phyloP scores from a whole-genome alignment of 441 rosid genomes.

The Melastoma candidum region DNA sequence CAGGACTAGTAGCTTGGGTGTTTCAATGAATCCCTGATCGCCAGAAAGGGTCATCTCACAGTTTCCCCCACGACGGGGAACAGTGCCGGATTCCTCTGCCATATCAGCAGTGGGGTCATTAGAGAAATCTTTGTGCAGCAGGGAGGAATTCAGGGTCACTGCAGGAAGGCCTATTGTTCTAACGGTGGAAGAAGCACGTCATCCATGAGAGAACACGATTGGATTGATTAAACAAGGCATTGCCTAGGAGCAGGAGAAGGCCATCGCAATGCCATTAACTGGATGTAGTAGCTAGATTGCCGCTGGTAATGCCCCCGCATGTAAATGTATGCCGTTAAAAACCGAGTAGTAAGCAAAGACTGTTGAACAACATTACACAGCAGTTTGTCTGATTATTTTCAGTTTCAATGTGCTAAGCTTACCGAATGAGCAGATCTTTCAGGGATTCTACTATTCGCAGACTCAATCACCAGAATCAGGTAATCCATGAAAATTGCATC shows the following conservation, averaged over 20 bases:
- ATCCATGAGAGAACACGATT: not conserved
- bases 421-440: no score
- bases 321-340: no score
- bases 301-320: no score
- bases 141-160: slow-evolving; percentile 1
- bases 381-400: no score
- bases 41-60: slow-evolving; percentile 1
- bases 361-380: no score
- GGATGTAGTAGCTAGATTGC: slow-evolving; percentile 1
- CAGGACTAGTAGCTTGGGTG: not conserved
- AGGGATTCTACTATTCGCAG: no score
- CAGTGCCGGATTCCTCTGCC: not conserved
- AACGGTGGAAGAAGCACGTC: not conserved
- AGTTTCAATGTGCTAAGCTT: no score
- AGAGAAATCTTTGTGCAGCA: not conserved
- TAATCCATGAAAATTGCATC: not conserved
- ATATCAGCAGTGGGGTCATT: not conserved
- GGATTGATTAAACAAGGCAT: not conserved
- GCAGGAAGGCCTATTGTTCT: not conserved
- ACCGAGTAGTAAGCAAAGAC: no score
- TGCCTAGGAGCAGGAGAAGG: slow-evolving; percentile 3
- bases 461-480: not conserved
- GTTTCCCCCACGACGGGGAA: not conserved
- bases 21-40: not conserved
- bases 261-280: not conserved